Evolutionary conservation across 1,284 basidiomycete genomes (phyloP), one percentile per base, ranked within the genome.

Genomic region (Papiliotrema laurentii): DNA sequence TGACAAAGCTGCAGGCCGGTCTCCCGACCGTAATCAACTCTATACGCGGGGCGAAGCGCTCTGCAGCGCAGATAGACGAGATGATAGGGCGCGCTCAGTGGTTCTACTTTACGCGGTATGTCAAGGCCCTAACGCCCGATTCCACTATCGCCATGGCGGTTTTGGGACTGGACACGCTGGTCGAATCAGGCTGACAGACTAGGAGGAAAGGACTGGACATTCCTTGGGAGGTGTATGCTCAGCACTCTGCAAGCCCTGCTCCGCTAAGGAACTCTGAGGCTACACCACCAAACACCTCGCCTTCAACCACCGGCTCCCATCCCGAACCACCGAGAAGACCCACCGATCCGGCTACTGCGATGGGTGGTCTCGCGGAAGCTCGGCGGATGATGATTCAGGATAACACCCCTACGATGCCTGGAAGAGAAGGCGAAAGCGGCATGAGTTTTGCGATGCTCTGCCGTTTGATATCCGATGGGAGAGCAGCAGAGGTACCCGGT

Each of bases 71-170:
- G 46, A 69, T 71, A 21, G 68, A 71, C 56, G 62, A 64, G 37
- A 57, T 65, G 38, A 66, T 71, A 5, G 63, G 55, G 16, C 54
- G 61, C 26, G 67, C 68, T 24, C 68, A 71, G 43, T 71, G 68
- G 68, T 69, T 66, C 53, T 71, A 67, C 55, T 71, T 63, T 45
- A 64, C 58, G 4, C 44, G 60, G 64, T 66, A 41, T 47, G 35
- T 18, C 7, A 25, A 24, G 24, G 25, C 16, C 18, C 38, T 22
- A n/a, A 1, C 18, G 10, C 14, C 31, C 30, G 1, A 14, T 27
- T 37, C 13, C 18, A 19, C 21, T 26, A 39, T 49, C n/a, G n/a
- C n/a, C n/a, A n/a, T n/a, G n/a, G n/a, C n/a, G n/a, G n/a, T n/a
- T n/a, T n/a, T n/a, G n/a, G n/a, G n/a, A n/a, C n/a, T n/a, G n/a